Evolutionary conservation across 306 rosid species (phyloP).

Genomic region (Vigna angularis): DNA sequence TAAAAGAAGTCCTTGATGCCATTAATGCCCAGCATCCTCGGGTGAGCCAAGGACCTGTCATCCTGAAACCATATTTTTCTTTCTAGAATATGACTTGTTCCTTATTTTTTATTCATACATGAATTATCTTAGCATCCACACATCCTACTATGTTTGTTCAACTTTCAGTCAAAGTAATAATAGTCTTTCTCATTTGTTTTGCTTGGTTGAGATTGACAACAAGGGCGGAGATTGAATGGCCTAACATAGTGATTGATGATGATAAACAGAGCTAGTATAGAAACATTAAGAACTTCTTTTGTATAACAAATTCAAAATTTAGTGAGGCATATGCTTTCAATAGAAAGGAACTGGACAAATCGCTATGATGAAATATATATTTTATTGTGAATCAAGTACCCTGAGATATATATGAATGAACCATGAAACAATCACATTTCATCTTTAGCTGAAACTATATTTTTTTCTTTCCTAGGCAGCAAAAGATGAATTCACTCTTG

Average conservation of each 20-base stretch:
- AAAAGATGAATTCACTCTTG: constrained; percentile 91
- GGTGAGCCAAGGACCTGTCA: constrained; percentile 58
- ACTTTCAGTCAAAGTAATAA: constrained; percentile 3
- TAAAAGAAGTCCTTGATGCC: constrained; percentile 90
- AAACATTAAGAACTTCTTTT: constrained; percentile 32
- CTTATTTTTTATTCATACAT: constrained; percentile 23
- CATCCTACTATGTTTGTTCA: constrained; percentile 7
- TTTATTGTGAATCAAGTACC: constrained; percentile 13
- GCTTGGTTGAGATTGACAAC: constrained; percentile 17
- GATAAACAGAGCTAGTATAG: background rate
- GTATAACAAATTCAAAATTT: background rate
- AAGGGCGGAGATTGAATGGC: constrained; percentile 28
- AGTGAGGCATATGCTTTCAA: constrained; percentile 27
- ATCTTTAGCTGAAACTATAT: constrained; percentile 36
- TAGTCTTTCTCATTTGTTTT: constrained; percentile 15
- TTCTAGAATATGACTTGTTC: constrained; percentile 24
- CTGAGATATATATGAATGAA: constrained; percentile 4
- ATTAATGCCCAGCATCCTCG: constrained; percentile 70
- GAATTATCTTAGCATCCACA: constrained; percentile 5
- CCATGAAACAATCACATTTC: constrained; percentile 15
- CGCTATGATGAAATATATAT: background rate
- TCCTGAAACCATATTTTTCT: constrained; percentile 35
- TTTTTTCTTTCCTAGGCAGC: constrained; percentile 62
- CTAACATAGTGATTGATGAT: constrained; percentile 1
- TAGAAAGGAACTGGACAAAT: constrained; percentile 28